Conservation (phyloP, 306 rosid genomes). For the Prunus mongolica region DNA sequence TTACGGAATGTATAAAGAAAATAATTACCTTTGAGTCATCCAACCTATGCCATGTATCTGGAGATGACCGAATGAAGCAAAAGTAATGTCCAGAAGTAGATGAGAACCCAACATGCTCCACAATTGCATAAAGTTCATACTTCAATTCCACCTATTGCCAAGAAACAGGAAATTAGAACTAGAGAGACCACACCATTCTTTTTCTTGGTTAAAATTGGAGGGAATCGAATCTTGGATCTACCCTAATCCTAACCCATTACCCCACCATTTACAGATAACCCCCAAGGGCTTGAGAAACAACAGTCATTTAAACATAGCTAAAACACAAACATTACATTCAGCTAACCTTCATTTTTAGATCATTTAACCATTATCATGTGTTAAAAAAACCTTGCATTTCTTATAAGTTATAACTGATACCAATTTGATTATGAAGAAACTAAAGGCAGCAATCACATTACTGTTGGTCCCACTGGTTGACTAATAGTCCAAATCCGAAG, state of each 20-base stretch:
- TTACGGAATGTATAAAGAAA: background rate
- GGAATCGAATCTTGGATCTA: background rate
- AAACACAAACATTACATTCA: background rate
- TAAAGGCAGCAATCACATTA: constrained; percentile 33
- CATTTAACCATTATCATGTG: background rate
- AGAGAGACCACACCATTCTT: constrained; percentile 6
- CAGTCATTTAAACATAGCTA: background rate
- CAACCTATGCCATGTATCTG: constrained; percentile 69
- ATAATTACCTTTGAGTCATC: constrained; percentile 73
- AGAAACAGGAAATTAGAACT: constrained; percentile 7
- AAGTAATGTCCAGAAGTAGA: constrained; percentile 80
- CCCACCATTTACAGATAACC: background rate
- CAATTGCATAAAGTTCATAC: constrained; percentile 79
- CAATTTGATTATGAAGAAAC: background rate
- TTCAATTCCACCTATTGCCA: constrained; percentile 48
- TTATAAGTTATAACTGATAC: background rate
- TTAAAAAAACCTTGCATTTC: background rate
- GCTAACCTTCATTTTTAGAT: background rate
- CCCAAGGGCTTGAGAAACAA: constrained; percentile 11
- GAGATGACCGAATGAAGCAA: constrained; percentile 71
- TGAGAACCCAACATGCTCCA: constrained; percentile 70
- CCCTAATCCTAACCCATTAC: background rate
- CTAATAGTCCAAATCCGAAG: constrained; percentile 63
- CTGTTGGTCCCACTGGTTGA: constrained; percentile 31
- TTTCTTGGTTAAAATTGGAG: background rate